phyloP scores from a whole-genome alignment of 495 filamentous ascomycete genomes.

The Aspergillus hancockii region DNA sequence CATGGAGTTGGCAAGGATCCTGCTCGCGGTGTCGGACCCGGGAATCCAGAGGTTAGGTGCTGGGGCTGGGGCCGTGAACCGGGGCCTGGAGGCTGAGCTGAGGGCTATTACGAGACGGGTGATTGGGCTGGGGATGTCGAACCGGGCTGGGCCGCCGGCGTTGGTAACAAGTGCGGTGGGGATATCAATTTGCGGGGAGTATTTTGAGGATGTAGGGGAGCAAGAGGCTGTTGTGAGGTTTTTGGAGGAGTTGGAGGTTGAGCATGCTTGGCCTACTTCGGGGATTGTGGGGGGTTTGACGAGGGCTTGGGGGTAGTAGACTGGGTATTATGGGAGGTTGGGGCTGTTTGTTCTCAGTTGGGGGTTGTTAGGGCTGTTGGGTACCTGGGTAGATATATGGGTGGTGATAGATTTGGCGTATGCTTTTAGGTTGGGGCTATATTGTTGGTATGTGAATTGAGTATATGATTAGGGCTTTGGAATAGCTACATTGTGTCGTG shows the following conservation, averaged over 20 bases:
- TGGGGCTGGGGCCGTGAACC: constrained; percentile 15
- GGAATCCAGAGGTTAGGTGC: constrained; percentile 30
- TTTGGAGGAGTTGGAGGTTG: constrained; percentile 22
- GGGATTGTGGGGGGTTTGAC: constrained; percentile 12
- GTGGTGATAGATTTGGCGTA: too few species aligned
- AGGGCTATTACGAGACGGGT: constrained; percentile 14
- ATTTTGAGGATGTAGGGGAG: constrained; percentile 20
- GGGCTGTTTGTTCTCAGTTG: too few species aligned
- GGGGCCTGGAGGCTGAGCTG: constrained; percentile 16
- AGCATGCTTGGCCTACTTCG: constrained; percentile 28
- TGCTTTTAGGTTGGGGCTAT: too few species aligned
- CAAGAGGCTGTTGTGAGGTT: constrained; percentile 21
- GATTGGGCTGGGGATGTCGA: constrained; percentile 23
- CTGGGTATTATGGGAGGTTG: too few species aligned
- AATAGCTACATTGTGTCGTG: too few species aligned
- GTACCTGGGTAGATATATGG: too few species aligned
- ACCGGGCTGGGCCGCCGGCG: constrained; percentile 18
- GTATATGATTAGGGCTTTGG: too few species aligned
- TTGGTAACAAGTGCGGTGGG: constrained; percentile 22
- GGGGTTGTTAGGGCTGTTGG: too few species aligned
- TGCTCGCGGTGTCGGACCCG: constrained; percentile 38
- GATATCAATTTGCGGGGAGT: constrained; percentile 28
- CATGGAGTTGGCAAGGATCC: constrained; percentile 34
- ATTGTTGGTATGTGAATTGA: too few species aligned
- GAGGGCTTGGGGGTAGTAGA: constrained; percentile 11